phyloP scores from a whole-genome alignment of 2,329 filamentous ascomycete species.

The Chaetomium globosum region DNA sequence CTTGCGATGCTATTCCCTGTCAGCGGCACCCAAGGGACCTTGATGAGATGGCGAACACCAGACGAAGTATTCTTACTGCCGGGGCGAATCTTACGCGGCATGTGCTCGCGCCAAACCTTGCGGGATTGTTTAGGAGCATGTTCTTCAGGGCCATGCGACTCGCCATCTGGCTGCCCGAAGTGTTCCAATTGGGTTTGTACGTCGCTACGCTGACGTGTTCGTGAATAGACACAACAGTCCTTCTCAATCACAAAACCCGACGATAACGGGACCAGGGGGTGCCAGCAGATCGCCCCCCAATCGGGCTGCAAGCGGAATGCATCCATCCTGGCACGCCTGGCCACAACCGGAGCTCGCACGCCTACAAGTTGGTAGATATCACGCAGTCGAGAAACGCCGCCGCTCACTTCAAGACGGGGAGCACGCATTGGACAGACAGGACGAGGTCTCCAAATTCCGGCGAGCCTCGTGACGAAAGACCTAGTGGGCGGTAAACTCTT shows the following conservation, averaged over 20 bases:
- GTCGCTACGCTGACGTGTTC: slow-evolving; percentile 16
- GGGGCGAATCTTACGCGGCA: neutral
- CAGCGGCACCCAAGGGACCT: neutral
- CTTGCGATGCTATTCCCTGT: neutral
- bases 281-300: neutral
- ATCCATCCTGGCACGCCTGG: neutral
- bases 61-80: neutral
- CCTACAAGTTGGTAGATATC: neutral
- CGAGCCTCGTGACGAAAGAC: neutral
- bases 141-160: slow-evolving; percentile 1
- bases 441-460: neutral
- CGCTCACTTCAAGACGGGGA: neutral
- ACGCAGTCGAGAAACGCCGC: neutral
- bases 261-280: slow-evolving; percentile 4
- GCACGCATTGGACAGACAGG: neutral
- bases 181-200: slow-evolving; percentile 3
- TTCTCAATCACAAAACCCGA: neutral
- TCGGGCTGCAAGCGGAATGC: neutral
- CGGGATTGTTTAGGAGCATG: neutral
- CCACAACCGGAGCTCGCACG: neutral
- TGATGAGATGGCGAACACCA: neutral
- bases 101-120: neutral
- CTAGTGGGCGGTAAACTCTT: neutral
- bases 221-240: neutral
- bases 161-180: neutral